A percentile compares a stretch with the other conserved stretches of the same genome.
Evolutionary conservation across 2,329 filamentous ascomycete genomes (phyloP).

Genomic region (Apiospora kogelbergensis): DNA sequence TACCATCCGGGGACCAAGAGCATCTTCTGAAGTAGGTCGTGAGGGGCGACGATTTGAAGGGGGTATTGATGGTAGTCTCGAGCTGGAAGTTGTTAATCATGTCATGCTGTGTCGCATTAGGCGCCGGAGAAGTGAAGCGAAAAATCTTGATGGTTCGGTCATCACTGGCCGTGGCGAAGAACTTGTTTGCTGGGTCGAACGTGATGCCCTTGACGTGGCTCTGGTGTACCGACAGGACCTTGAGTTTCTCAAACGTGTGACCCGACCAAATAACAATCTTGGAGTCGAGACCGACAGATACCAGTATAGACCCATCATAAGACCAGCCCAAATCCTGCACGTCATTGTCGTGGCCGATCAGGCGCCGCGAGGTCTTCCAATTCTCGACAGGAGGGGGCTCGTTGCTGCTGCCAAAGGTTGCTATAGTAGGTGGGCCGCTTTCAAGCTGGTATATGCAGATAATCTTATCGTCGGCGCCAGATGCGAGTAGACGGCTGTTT

Average conservation of each 20-base stretch:
- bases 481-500: constrained; percentile 92
- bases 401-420: constrained; percentile 70
- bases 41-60: constrained; percentile 87
- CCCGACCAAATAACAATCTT: constrained; percentile 99
- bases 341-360: constrained; percentile 97
- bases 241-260: constrained; percentile 96
- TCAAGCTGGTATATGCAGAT: constrained; percentile 96
- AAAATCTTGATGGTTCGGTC: constrained; percentile 97
- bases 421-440: constrained; percentile 72
- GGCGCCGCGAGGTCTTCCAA: constrained; percentile 90
- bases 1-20: constrained; percentile 96
- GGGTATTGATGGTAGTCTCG: constrained; percentile 84
- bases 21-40: constrained; percentile 96
- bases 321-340: constrained; percentile 98
- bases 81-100: constrained; percentile 96
- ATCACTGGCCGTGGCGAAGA: constrained; percentile 97
- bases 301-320: constrained; percentile 89
- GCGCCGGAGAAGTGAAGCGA: constrained; percentile 84
- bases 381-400: constrained; percentile 94
- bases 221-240: constrained; percentile 88
- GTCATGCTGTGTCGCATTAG: constrained; percentile 91
- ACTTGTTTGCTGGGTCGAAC: constrained; percentile 98
- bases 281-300: constrained; percentile 94
- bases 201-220: constrained; percentile 99
- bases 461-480: constrained; percentile 97